Conservation (phyloP, 2,329 filamentous ascomycete genomes). For the Fusarium virguliforme region DNA sequence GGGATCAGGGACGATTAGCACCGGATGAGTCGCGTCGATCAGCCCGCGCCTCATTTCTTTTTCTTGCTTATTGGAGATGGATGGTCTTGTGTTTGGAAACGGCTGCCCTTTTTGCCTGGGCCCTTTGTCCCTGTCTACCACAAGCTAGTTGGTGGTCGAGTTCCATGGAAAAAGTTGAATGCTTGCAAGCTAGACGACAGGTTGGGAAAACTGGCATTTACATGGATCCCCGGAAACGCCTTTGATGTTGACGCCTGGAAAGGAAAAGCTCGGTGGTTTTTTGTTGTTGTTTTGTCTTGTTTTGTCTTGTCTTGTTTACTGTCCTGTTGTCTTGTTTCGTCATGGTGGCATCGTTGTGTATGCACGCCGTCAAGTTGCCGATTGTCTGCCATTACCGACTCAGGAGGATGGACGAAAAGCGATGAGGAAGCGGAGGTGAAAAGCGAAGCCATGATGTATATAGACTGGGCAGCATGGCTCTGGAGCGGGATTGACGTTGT, state of each 20-base stretch:
- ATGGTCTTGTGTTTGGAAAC: conserved; percentile 18
- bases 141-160: conserved; percentile 18
- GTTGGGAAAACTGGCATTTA: conserved; percentile 45
- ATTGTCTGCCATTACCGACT: conserved; percentile 18
- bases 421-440: conserved; percentile 42
- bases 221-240: conserved; percentile 31
- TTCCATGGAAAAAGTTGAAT: conserved; percentile 26
- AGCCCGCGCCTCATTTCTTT: neutral
- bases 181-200: conserved; percentile 25
- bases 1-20: neutral
- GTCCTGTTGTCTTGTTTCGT: conserved; percentile 21
- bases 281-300: conserved; percentile 8
- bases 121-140: neutral
- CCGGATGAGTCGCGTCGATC: neutral
- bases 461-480: conserved; percentile 41
- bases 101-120: conserved; percentile 12
- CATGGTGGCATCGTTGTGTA: conserved; percentile 21
- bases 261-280: conserved; percentile 24
- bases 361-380: conserved; percentile 8
- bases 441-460: conserved; percentile 44
- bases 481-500: conserved; percentile 22
- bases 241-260: conserved; percentile 25
- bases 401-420: conserved; percentile 26
- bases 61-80: conserved; percentile 12
- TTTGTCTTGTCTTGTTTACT: conserved; percentile 1